Percentiles rank a stretch among this genome's conserved stretches.
Evolutionary conservation across 148 eudicot species (phyloP).

Genomic region (Chenopodium formosanum): DNA sequence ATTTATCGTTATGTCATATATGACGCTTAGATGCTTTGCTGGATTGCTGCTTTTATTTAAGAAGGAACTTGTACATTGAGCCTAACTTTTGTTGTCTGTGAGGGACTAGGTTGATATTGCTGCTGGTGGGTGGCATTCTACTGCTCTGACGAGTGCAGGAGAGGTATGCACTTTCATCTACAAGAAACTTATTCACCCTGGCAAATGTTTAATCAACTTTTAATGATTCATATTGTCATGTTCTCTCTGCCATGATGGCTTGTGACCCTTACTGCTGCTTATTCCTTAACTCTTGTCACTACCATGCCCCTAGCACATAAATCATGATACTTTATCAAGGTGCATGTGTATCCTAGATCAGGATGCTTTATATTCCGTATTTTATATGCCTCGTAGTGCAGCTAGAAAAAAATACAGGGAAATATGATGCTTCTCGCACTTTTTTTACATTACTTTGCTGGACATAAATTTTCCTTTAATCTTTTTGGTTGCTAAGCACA

Average conservation of each 20-base stretch:
- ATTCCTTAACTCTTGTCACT: not conserved
- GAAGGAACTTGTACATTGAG: not conserved
- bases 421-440: not conserved
- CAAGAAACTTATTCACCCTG: not conserved
- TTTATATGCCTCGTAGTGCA: too few species aligned
- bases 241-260: not conserved
- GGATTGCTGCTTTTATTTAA: not conserved
- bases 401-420: not conserved
- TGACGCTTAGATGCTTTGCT: constrained; percentile 8
- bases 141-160: constrained; percentile 85
- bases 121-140: constrained; percentile 99
- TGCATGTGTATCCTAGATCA: too few species aligned
- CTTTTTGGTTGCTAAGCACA: not conserved
- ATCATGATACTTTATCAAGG: too few species aligned
- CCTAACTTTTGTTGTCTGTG: constrained; percentile 5
- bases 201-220: not conserved
- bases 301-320: not conserved
- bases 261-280: not conserved
- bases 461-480: not conserved
- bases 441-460: not conserved
- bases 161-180: constrained; percentile 51
- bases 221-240: not conserved
- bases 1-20: not conserved
- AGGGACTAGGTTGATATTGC: constrained; percentile 86
- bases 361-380: too few species aligned